Conservation (phyloP, 2,329 filamentous ascomycete genomes). For the Trichoderma arundinaceum region DNA sequence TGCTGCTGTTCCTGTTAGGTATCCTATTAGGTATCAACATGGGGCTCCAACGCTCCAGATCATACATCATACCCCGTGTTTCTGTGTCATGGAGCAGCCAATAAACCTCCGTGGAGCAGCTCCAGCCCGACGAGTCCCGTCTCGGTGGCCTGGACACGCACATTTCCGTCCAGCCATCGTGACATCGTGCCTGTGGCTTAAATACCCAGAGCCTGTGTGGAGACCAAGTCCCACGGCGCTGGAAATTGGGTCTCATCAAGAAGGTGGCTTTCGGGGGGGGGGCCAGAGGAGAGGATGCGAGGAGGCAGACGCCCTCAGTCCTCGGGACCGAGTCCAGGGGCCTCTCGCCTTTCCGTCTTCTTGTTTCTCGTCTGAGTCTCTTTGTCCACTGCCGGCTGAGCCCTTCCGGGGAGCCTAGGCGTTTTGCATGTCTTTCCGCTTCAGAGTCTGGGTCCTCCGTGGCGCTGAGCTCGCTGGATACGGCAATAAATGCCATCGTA, state of each 20-base stretch:
- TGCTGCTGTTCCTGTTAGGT: background rate
- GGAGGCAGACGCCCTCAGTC: background rate
- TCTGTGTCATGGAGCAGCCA: background rate
- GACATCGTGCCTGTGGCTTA: background rate
- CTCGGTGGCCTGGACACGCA: background rate
- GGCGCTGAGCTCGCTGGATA: too few species aligned
- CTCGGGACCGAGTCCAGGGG: background rate
- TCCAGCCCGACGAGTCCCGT: too few species aligned
- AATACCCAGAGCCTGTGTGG: constrained; percentile 16
- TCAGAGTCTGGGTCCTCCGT: too few species aligned
- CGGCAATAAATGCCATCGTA: too few species aligned
- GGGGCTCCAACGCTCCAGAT: background rate
- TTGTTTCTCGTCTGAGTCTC: too few species aligned
- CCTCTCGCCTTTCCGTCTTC: too few species aligned
- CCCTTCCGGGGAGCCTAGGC: too few species aligned
- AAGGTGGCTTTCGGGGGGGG: too few species aligned
- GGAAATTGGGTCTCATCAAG: background rate
- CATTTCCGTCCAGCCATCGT: background rate
- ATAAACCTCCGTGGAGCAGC: background rate
- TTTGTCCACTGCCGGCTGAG: too few species aligned
- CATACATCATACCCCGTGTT: too few species aligned
- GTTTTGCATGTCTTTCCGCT: too few species aligned
- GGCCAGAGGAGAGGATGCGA: too few species aligned
- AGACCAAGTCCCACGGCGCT: constrained; percentile 6
- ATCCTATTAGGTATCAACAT: background rate